These are phyloP conservation scores for Hymenoscyphus albidus DNA, from an alignment of 2,329 filamentous ascomycete genomes.

Conservation along the genomic window DNA sequence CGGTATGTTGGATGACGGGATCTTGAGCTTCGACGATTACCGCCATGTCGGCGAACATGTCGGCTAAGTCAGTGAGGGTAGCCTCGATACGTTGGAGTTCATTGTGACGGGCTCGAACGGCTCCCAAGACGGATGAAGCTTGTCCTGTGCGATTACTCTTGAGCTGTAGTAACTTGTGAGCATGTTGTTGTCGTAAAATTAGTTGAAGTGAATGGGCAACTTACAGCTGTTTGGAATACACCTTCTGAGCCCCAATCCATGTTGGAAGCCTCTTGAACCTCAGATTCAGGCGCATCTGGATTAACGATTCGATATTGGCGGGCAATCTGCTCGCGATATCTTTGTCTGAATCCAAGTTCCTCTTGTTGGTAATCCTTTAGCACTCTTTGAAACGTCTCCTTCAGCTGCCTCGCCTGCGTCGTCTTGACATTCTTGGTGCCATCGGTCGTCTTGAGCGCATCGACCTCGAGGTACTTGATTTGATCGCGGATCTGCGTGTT, in stretches of 20 bases:
- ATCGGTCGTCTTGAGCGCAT: slow-evolving; percentile 61
- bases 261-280: slow-evolving; percentile 65
- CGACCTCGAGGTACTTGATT: slow-evolving; percentile 71
- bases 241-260: slow-evolving; percentile 74
- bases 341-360: slow-evolving; percentile 65
- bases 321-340: slow-evolving; percentile 73
- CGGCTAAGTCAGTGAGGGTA: slow-evolving; percentile 65
- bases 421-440: slow-evolving; percentile 62
- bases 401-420: slow-evolving; percentile 70
- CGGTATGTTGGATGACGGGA: slow-evolving; percentile 55
- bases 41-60: slow-evolving; percentile 71
- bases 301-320: slow-evolving; percentile 80
- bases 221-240: slow-evolving; percentile 77
- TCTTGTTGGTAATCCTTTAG: slow-evolving; percentile 67
- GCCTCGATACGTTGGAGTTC: slow-evolving; percentile 78
- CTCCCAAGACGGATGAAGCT: slow-evolving; percentile 68
- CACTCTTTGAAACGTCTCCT: slow-evolving; percentile 67
- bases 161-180: slow-evolving; percentile 63
- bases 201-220: slow-evolving; percentile 34
- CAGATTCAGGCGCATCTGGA: slow-evolving; percentile 70
- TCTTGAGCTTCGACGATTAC: slow-evolving; percentile 72
- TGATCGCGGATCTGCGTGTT: slow-evolving; percentile 75
- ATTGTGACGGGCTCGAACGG: slow-evolving; percentile 77
- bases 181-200: slow-evolving; percentile 15
- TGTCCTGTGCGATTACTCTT: slow-evolving; percentile 71